phyloP scores from a whole-genome alignment of 495 filamentous ascomycete species.

The Saxispiralis lemnorum region DNA sequence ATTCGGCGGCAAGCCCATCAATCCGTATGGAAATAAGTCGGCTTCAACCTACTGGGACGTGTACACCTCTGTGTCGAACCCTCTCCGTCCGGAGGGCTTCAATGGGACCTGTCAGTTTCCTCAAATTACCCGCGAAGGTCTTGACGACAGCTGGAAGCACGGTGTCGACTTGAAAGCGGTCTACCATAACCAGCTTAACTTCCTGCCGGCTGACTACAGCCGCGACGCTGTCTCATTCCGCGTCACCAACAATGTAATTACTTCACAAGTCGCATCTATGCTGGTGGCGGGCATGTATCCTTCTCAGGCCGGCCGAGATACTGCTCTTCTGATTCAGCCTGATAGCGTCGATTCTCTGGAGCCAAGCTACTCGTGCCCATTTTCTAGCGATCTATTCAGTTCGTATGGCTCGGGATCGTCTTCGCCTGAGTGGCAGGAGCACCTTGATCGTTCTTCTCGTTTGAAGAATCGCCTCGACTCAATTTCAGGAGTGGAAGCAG shows the following conservation, averaged over 20 bases:
- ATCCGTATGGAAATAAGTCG: conserved; percentile 25
- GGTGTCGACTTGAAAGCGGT: conserved; percentile 45
- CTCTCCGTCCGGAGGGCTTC: conserved; percentile 39
- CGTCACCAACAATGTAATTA: conserved; percentile 54
- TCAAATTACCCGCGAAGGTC: conserved; percentile 45
- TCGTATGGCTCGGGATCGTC: conserved; percentile 30
- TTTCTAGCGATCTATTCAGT: conserved; percentile 28
- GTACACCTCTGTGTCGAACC: conserved; percentile 37
- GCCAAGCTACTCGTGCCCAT: conserved; percentile 40
- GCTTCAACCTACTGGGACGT: conserved; percentile 37
- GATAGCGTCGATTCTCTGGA: conserved; percentile 43
- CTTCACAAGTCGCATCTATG: conserved; percentile 51
- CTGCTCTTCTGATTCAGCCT: conserved; percentile 33
- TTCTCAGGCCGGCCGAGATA: conserved; percentile 6
- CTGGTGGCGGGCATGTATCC: conserved; percentile 42
- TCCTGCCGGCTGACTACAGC: conserved; percentile 34
- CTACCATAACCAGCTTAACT: conserved; percentile 41
- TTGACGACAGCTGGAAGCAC: conserved; percentile 50
- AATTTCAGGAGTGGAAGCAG: conserved; percentile 38
- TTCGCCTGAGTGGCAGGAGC: conserved; percentile 34
- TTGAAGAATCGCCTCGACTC: conserved; percentile 38
- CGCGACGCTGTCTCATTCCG: conserved; percentile 33
- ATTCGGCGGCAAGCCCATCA: conserved; percentile 37
- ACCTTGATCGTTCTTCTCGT: conserved; percentile 34
- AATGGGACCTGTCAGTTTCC: conserved; percentile 52